Evolutionary conservation across 1,284 basidiomycete species (phyloP).

Genomic region (Thecaphora thlaspeos): DNA sequence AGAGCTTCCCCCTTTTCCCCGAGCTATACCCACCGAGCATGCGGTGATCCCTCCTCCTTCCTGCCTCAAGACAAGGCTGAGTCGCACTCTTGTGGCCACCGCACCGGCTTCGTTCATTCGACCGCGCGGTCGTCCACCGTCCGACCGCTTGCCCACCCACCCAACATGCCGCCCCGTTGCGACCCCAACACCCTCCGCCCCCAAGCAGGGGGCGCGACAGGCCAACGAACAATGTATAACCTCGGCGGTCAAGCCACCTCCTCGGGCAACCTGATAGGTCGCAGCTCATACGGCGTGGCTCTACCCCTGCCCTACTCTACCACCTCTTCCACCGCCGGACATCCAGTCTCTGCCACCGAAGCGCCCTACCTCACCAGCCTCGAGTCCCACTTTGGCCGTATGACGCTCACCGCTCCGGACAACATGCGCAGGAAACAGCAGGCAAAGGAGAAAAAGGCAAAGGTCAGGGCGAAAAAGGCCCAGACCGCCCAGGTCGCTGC

Average conservation of each 20-base stretch:
- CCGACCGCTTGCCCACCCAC: too few species aligned
- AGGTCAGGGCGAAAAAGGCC: constrained; percentile 34
- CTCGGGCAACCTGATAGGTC: not conserved
- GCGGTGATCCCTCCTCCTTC: too few species aligned
- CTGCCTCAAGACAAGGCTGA: too few species aligned
- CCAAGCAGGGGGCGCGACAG: not conserved
- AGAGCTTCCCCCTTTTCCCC: too few species aligned
- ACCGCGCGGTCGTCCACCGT: too few species aligned
- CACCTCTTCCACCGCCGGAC: constrained; percentile 1
- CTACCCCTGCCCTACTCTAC: not conserved
- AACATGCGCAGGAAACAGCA: constrained; percentile 44
- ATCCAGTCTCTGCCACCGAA: constrained; percentile 19
- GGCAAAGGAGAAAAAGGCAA: constrained; percentile 45
- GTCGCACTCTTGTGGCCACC: too few species aligned
- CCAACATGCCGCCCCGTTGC: too few species aligned
- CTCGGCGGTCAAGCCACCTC: not conserved
- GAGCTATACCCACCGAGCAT: too few species aligned
- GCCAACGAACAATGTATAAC: not conserved
- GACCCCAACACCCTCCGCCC: too few species aligned
- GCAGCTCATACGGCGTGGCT: not conserved
- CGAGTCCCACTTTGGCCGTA: constrained; percentile 45
- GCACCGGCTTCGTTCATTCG: too few species aligned
- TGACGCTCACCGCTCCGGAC: constrained; percentile 54
- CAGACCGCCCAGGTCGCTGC: constrained; percentile 33
- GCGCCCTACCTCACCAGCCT: constrained; percentile 48